A percentile compares a stretch with the other conserved stretches of the same genome.
Evolutionary conservation across 2,329 filamentous ascomycete genomes (phyloP).

Genomic region (Lachnellula occidentalis): DNA sequence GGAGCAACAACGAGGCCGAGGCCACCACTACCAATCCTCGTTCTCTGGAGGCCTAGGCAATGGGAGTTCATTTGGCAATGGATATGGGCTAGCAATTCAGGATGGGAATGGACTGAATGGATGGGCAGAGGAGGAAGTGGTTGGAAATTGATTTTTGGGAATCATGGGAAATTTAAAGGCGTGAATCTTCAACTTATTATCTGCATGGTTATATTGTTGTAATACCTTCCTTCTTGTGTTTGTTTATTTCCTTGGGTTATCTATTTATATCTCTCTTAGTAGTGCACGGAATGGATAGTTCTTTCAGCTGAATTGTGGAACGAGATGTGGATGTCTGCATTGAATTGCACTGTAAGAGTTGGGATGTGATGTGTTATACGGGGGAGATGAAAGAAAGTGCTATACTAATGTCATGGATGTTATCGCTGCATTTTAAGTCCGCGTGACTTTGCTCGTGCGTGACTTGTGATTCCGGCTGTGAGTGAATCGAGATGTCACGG

Average conservation of each 20-base stretch:
- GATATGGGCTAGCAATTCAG: conserved; percentile 58
- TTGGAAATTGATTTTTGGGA: conserved; percentile 20
- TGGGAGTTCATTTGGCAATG: conserved; percentile 28
- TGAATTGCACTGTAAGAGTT: too few species aligned
- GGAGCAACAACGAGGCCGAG: conserved; percentile 44
- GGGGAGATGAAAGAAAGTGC: too few species aligned
- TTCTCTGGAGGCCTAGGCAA: conserved; percentile 35
- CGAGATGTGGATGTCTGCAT: too few species aligned
- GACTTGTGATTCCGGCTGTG: too few species aligned
- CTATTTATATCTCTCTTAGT: not conserved
- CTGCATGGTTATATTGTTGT: conserved; percentile 26
- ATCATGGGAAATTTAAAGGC: not conserved
- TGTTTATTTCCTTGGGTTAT: conserved; percentile 10
- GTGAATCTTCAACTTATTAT: conserved; percentile 4
- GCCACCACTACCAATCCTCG: conserved; percentile 62
- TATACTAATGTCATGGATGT: too few species aligned
- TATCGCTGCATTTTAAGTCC: too few species aligned
- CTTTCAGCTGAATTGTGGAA: too few species aligned
- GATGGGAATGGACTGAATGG: conserved; percentile 52
- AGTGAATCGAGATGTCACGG: too few species aligned
- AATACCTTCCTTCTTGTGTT: conserved; percentile 21
- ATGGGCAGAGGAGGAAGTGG: conserved; percentile 55
- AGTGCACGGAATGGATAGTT: too few species aligned
- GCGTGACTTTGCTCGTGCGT: too few species aligned
- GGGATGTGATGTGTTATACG: too few species aligned